phyloP scores from a whole-genome alignment of 768 basidiomycete genomes.

The Suillus paluster region DNA sequence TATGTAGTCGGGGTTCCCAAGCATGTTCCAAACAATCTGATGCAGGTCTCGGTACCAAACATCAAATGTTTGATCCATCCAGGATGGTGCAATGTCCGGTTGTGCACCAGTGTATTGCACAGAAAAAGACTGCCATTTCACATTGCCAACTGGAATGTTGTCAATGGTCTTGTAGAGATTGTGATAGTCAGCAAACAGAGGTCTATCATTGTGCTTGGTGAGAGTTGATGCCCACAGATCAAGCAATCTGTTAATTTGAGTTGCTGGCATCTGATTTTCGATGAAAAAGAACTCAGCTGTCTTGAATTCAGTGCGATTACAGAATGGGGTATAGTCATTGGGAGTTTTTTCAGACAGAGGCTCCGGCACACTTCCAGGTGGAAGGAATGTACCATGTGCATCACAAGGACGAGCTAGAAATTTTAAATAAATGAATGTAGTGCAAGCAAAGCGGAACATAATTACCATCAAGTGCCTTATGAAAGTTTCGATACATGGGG shows the following conservation, averaged over 20 bases:
- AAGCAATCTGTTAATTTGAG: constrained; percentile 20
- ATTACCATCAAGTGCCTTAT: too few relatives aligned
- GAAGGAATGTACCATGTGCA: constrained; percentile 2
- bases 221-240: constrained; percentile 23
- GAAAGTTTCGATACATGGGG: not conserved
- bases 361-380: constrained; percentile 2
- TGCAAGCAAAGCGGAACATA: too few relatives aligned
- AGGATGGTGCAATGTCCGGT: constrained; percentile 15
- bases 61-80: constrained; percentile 23
- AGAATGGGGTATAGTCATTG: constrained; percentile 18
- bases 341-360: not conserved
- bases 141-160: constrained; percentile 23
- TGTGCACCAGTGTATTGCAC: constrained; percentile 17
- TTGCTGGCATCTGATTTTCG: constrained; percentile 23
- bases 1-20: too few relatives aligned
- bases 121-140: constrained; percentile 31
- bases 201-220: constrained; percentile 8
- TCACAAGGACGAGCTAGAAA: constrained; percentile 11
- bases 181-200: constrained; percentile 27
- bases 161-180: constrained; percentile 31
- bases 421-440: too few relatives aligned
- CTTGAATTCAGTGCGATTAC: constrained; percentile 20
- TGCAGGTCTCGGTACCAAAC: too few relatives aligned
- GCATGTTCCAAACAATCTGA: too few relatives aligned
- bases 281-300: constrained; percentile 23